phyloP scores from a whole-genome alignment of 139 green algal species.

The Yamagishiella unicocca region DNA sequence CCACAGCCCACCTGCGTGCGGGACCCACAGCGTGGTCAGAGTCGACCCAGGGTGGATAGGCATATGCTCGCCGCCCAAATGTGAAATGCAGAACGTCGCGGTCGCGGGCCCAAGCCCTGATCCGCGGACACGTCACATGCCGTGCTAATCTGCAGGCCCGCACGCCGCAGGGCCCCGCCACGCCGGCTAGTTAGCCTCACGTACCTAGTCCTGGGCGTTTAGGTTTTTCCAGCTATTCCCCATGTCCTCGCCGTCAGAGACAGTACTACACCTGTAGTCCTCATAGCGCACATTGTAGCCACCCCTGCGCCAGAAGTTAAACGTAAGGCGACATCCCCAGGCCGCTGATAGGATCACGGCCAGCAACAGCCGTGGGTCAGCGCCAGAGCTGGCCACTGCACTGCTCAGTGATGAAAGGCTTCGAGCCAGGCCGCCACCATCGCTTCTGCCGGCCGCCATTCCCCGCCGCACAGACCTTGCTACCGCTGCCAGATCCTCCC shows the following conservation, averaged over 20 bases:
- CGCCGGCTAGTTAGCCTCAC: too few species aligned
- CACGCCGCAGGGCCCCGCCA: too few species aligned
- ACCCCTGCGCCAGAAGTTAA: constrained; percentile 64
- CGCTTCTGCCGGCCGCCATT: not conserved
- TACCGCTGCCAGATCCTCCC: not conserved
- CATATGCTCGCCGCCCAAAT: too few species aligned
- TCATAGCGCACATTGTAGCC: constrained; percentile 33
- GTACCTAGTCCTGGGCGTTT: too few species aligned
- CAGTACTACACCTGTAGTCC: constrained; percentile 44
- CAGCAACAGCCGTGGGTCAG: constrained; percentile 43
- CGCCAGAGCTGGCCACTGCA: not conserved
- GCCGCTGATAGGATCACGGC: constrained; percentile 10
- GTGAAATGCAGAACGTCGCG: too few species aligned
- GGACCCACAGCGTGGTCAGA: not conserved
- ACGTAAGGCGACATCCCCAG: constrained; percentile 65
- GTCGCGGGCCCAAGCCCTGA: too few species aligned
- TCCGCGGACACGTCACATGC: too few species aligned
- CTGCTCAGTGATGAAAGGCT: not conserved
- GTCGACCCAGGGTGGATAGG: too few species aligned
- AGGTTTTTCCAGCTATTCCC: too few species aligned
- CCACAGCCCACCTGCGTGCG: constrained; percentile 12
- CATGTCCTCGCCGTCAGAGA: too few species aligned
- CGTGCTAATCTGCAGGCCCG: too few species aligned
- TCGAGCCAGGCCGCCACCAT: not conserved
- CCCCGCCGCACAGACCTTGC: not conserved